A percentile compares a stretch with the other conserved stretches of the same genome.
Conservation (phyloP, 2,329 filamentous ascomycete genomes). For the Alternaria hordeiaustralica region DNA sequence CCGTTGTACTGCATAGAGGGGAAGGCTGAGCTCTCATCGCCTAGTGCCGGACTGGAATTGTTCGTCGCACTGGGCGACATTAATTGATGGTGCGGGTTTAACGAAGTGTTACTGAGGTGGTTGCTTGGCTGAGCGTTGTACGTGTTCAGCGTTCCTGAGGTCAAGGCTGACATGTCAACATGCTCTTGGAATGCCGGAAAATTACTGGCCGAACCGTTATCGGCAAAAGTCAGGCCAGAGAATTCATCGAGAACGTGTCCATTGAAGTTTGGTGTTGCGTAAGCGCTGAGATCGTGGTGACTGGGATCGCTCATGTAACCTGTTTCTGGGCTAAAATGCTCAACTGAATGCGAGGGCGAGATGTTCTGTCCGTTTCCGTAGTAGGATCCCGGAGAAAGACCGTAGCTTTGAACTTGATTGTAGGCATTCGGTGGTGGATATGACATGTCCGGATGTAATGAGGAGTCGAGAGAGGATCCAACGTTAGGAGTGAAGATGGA, state of each 20-base stretch:
- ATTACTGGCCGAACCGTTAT: constrained; percentile 26
- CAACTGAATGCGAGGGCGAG: constrained; percentile 49
- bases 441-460: constrained; percentile 42
- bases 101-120: constrained; percentile 26
- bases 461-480: constrained; percentile 46
- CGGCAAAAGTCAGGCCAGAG: constrained; percentile 37
- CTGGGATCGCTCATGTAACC: constrained; percentile 44
- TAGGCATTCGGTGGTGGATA: constrained; percentile 38
- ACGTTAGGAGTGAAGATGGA: constrained; percentile 41
- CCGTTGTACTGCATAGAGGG: constrained; percentile 26
- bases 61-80: constrained; percentile 46
- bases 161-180: constrained; percentile 38
- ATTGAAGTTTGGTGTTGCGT: constrained; percentile 42
- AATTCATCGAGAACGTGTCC: constrained; percentile 40
- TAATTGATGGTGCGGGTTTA: constrained; percentile 40
- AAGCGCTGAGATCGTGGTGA: constrained; percentile 40
- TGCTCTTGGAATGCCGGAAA: constrained; percentile 33
- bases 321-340: constrained; percentile 46
- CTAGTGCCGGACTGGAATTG: constrained; percentile 46
- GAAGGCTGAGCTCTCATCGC: constrained; percentile 34
- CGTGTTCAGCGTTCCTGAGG: constrained; percentile 34
- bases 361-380: constrained; percentile 39
- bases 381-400: constrained; percentile 37
- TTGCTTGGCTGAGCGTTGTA: constrained; percentile 39
- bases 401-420: constrained; percentile 35